Evolutionary conservation across 495 filamentous ascomycete genomes (phyloP).

Genomic region (Lentithecium fluviatile): DNA sequence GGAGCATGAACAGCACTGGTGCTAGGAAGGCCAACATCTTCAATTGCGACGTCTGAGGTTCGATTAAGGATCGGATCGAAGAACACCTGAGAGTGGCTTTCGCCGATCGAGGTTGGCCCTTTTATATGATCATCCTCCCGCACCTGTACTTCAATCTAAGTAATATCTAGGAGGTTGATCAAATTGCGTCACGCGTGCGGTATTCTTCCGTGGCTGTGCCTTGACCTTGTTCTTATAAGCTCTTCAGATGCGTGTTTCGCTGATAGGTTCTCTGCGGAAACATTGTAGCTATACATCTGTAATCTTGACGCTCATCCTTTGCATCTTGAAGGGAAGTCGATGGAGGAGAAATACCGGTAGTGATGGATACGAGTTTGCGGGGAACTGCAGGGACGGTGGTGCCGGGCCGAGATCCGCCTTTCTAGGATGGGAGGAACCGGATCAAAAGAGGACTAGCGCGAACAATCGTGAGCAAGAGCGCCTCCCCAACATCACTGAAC

Average conservation of each 20-base stretch:
- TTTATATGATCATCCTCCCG: slow-evolving; percentile 9
- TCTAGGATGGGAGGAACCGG: neutral
- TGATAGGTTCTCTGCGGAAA: too few species aligned
- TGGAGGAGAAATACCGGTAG: too few species aligned
- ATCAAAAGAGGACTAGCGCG: slow-evolving; percentile 1
- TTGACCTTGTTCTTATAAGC: neutral
- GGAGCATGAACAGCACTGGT: slow-evolving; percentile 5
- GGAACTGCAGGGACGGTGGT: slow-evolving; percentile 19
- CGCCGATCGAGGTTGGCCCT: neutral
- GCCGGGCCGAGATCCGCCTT: slow-evolving; percentile 15
- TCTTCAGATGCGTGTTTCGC: too few species aligned
- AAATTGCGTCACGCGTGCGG: slow-evolving; percentile 6
- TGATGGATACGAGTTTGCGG: slow-evolving; percentile 11
- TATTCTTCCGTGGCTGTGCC: neutral
- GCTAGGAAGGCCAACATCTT: slow-evolving; percentile 11
- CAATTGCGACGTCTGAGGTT: neutral
- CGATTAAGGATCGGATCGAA: neutral
- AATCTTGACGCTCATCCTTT: neutral
- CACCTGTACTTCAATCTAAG: neutral
- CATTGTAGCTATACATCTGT: neutral
- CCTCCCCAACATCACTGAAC: too few species aligned
- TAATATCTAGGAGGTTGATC: slow-evolving; percentile 13
- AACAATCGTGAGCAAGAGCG: too few species aligned
- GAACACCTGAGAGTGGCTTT: too few species aligned
- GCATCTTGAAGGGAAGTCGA: neutral